Base-by-base conservation (phyloP, 345 rosid species). In the Ceriops zippeliana region DNA sequence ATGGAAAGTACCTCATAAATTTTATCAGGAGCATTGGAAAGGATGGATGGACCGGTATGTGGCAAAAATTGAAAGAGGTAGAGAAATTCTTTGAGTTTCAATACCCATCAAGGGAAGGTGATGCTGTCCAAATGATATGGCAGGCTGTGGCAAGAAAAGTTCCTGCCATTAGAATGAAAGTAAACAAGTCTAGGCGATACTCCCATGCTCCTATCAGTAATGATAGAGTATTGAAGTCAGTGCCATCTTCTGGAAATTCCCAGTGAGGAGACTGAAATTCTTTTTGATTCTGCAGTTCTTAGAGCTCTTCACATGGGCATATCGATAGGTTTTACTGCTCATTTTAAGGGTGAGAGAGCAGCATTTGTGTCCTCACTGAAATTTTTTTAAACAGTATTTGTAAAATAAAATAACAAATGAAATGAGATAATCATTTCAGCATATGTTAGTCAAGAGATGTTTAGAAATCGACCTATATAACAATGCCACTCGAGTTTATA, bases 61-160 rank as follows among this genome's bases (percentile, higher is more conserved):
- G 91, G 92, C 52, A 28, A 51, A 71, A 79, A 72, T 65, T 91
- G 75, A 87, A 84, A 66, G 93, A 90, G 62, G 76, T 92, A 1
- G 87, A 87, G 75, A 70, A 66, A 7, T 63, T 79, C 65, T 89
- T 81, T 7, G 89, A 89, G 77, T 89, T 85, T 22, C 83, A 84
- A 16, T 86, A 83, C 71, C 98, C 99, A 11, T 79, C 85, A 0
- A 85, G 71, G 63, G 84, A 83, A 54, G 86, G 79, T 0, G 91
- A 85, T 62, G 99, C 93, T 10, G 90, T 95, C 70, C 85, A 95
- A 72, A 91, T 91, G 96, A 90, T 88, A 72, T 95, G 99, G 98
- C 88, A 85, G 80, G 90, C 97, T 9, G 71, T 95, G 35, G 87
- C 89, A 2, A 86, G 93, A 61, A 95, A 95, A 79, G 87, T 81